Percentiles rank a stretch among this genome's conserved stretches.
Evolutionary conservation across 805 yeast species (phyloP).

Genomic region (Ogataea polymorpha): DNA sequence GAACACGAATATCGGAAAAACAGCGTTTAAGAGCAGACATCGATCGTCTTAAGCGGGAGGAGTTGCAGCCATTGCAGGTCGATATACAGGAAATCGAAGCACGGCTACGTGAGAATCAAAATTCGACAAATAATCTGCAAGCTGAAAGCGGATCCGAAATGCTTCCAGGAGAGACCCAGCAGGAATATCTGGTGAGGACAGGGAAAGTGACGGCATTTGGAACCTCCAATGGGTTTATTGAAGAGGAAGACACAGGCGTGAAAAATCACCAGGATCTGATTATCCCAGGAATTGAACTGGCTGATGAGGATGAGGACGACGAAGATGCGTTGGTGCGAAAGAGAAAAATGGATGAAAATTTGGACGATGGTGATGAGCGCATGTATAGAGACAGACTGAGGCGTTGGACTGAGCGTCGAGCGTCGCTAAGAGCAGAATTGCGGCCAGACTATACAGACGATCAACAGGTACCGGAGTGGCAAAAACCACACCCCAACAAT

Average conservation of each 20-base stretch:
- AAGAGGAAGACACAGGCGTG: conserved; percentile 33
- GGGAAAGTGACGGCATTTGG: conserved; percentile 96
- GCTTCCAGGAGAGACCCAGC: conserved; percentile 71
- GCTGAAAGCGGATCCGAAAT: conserved; percentile 31
- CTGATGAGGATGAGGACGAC: conserved; percentile 23
- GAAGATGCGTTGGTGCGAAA: conserved; percentile 11
- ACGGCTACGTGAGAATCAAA: conserved; percentile 34
- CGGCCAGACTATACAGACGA: conserved; percentile 30
- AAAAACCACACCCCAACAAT: conserved; percentile 69
- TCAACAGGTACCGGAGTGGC: conserved; percentile 53
- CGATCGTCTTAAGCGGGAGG: conserved; percentile 43
- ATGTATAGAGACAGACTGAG: conserved; percentile 58
- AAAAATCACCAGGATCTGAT: conserved; percentile 41
- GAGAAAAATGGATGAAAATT: conserved; percentile 25
- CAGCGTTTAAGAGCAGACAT: conserved; percentile 55
- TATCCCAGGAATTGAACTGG: conserved; percentile 45
- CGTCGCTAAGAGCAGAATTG: conserved; percentile 37
- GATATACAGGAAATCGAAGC: conserved; percentile 63
- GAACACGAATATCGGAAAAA: conserved; percentile 64
- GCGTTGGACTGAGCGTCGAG: conserved; percentile 57
- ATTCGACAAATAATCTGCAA: conserved; percentile 5
- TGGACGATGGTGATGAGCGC: conserved; percentile 81
- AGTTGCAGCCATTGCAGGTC: conserved; percentile 47
- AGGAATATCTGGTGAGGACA: conserved; percentile 78
- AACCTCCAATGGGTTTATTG: conserved; percentile 54